Percentiles rank a stretch among this genome's conserved stretches.
These are phyloP conservation scores for Claviceps spartinae DNA, from an alignment of 2,329 filamentous ascomycete genomes.

Conservation along the genomic window DNA sequence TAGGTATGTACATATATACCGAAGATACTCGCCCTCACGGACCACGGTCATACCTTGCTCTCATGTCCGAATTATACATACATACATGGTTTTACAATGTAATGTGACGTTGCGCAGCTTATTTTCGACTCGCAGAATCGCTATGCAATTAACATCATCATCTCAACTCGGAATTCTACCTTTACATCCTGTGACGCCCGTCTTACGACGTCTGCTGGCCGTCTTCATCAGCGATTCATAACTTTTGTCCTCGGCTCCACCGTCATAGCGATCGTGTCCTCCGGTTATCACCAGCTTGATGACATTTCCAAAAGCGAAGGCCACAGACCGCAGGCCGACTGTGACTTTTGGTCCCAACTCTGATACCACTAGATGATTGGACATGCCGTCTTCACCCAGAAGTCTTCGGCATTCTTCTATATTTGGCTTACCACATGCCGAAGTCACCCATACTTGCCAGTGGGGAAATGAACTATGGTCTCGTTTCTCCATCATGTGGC, in stretches of 20 bases:
- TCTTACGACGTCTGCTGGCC: slow-evolving; percentile 25
- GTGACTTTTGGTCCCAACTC: slow-evolving; percentile 50
- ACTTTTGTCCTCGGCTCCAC: slow-evolving; percentile 16
- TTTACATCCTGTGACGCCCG: slow-evolving; percentile 12
- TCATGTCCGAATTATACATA: too few relatives aligned
- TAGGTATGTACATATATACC: too few relatives aligned
- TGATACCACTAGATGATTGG: slow-evolving; percentile 48
- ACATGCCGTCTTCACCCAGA: slow-evolving; percentile 24
- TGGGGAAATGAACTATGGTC: slow-evolving; percentile 7
- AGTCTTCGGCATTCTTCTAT: slow-evolving; percentile 33
- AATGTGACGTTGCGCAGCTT: neutral
- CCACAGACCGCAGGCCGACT: slow-evolving; percentile 51
- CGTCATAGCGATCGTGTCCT: slow-evolving; percentile 48
- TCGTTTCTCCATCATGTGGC: neutral
- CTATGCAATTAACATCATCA: neutral
- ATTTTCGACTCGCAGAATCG: neutral
- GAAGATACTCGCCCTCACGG: too few relatives aligned
- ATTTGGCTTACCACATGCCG: slow-evolving; percentile 29
- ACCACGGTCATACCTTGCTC: too few relatives aligned
- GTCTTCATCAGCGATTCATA: slow-evolving; percentile 21
- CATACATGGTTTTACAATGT: neutral
- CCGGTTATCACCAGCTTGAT: slow-evolving; percentile 57
- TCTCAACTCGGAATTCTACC: slow-evolving; percentile 7
- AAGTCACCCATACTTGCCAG: slow-evolving; percentile 44
- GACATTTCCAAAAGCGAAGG: slow-evolving; percentile 57